Evolutionary conservation across 2,329 filamentous ascomycete genomes (phyloP).

Genomic region (Colletotrichum lindemuthianum): DNA sequence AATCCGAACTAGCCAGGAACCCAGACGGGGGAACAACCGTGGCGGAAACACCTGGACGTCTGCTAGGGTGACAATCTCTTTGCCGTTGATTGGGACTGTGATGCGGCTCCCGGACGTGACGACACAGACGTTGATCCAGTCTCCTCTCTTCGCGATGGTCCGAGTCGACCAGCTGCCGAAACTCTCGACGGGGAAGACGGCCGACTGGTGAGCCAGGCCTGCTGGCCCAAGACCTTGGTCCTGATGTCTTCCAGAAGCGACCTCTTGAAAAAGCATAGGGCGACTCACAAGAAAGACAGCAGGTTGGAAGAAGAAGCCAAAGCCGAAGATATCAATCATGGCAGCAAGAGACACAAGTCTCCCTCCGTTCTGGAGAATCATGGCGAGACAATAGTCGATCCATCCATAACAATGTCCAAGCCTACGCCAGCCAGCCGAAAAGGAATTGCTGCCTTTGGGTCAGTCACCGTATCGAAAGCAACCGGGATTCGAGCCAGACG

Average conservation of each 20-base stretch:
- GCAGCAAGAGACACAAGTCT: not conserved
- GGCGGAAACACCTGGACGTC: slow-evolving; percentile 5
- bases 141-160: not conserved
- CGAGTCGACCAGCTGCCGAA: slow-evolving; percentile 22
- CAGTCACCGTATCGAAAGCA: too few species aligned
- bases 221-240: too few species aligned
- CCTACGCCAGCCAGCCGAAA: not conserved
- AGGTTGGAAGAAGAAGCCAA: not conserved
- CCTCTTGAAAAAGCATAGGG: slow-evolving; percentile 16
- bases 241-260: slow-evolving; percentile 19
- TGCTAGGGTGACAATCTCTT: slow-evolving; percentile 12
- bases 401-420: not conserved
- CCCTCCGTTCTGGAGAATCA: slow-evolving; percentile 6
- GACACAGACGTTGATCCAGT: slow-evolving; percentile 7
- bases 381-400: not conserved
- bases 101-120: slow-evolving; percentile 3
- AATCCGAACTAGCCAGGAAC: rapidly evolving
- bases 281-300: slow-evolving; percentile 6
- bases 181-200: slow-evolving; percentile 18
- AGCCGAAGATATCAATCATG: not conserved
- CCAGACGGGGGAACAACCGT: slow-evolving; percentile 2
- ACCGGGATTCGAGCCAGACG: not conserved
- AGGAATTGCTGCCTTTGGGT: not conserved
- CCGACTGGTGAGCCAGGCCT: slow-evolving; percentile 16
- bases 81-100: slow-evolving; percentile 7